Evolutionary conservation across 2,329 filamentous ascomycete species (phyloP).

Genomic region (Sclerotinia borealis): DNA sequence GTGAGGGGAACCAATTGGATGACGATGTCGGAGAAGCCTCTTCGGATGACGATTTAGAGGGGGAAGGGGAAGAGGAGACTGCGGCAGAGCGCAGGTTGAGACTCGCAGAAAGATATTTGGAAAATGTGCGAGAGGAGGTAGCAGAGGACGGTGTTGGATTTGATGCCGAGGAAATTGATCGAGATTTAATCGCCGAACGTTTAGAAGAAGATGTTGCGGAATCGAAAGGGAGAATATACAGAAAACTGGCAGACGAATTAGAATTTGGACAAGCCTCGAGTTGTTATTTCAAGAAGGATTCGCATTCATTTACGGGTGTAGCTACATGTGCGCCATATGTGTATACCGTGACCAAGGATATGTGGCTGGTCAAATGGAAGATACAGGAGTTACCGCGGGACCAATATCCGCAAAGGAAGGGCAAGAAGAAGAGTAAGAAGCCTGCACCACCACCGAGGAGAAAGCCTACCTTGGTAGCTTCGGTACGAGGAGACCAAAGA

Average conservation of each 20-base stretch:
- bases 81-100: slow-evolving; percentile 80
- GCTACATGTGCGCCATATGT: slow-evolving; percentile 73
- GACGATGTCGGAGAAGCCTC: slow-evolving; percentile 48
- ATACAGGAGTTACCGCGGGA: slow-evolving; percentile 60
- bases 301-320: slow-evolving; percentile 70
- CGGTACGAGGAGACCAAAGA: slow-evolving; percentile 54
- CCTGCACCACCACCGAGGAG: slow-evolving; percentile 51
- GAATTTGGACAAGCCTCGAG: slow-evolving; percentile 62
- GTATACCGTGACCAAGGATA: slow-evolving; percentile 85
- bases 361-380: slow-evolving; percentile 83
- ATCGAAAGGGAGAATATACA: slow-evolving; percentile 82
- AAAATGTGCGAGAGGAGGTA: slow-evolving; percentile 79
- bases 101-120: slow-evolving; percentile 86
- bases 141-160: slow-evolving; percentile 68
- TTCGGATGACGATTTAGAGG: slow-evolving; percentile 56
- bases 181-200: slow-evolving; percentile 84
- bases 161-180: slow-evolving; percentile 88
- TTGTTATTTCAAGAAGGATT: slow-evolving; percentile 72
- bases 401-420: slow-evolving; percentile 50
- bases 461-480: slow-evolving; percentile 57
- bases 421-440: slow-evolving; percentile 50
- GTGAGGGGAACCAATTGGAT: slow-evolving; percentile 47
- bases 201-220: slow-evolving; percentile 90
- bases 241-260: slow-evolving; percentile 67
- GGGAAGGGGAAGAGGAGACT: slow-evolving; percentile 64